Evolutionary conservation across 192 early-diverging fungal species (phyloP).

Genomic region (Gamsiella multidivaricata): DNA sequence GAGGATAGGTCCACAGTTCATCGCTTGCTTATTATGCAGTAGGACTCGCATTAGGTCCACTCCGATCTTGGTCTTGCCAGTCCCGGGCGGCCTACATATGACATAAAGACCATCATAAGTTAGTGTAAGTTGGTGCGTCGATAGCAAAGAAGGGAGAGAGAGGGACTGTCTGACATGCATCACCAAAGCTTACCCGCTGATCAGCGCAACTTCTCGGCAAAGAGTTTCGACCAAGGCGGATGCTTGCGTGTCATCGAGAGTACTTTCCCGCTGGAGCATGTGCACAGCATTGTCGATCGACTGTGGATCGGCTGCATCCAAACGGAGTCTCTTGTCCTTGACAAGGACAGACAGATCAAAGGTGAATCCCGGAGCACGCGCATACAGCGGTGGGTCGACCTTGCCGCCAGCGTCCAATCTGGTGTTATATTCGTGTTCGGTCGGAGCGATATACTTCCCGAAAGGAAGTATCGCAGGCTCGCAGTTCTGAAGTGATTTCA

Average conservation of each 20-base stretch:
- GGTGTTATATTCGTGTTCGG: not conserved
- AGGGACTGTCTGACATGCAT: too few relatives aligned
- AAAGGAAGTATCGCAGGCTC: constrained; percentile 49
- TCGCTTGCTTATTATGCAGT: constrained; percentile 28
- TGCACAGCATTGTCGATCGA: not conserved
- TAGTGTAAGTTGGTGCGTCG: too few relatives aligned
- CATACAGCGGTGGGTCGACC: constrained; percentile 54
- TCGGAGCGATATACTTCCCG: constrained; percentile 52
- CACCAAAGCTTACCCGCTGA: constrained; percentile 66
- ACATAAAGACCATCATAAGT: not conserved
- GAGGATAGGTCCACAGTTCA: constrained; percentile 57
- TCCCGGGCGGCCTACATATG: constrained; percentile 60
- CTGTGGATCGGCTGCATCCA: constrained; percentile 12
- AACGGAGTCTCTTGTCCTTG: not conserved
- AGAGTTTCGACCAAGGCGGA: constrained; percentile 60
- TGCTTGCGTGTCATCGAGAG: constrained; percentile 64
- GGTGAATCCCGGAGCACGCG: constrained; percentile 39
- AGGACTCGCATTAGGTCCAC: constrained; percentile 60
- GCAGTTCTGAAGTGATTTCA: constrained; percentile 46
- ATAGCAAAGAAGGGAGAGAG: too few relatives aligned
- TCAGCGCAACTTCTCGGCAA: constrained; percentile 60
- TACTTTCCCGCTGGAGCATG: constrained; percentile 18
- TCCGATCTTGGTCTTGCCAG: constrained; percentile 64
- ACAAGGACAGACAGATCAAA: constrained; percentile 48
- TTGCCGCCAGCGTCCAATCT: not conserved